Percentiles rank a stretch among this genome's conserved stretches.
These are phyloP conservation scores for Aspergillus arachidicola DNA, from an alignment of 2,329 filamentous ascomycete genomes.

Conservation along the genomic window DNA sequence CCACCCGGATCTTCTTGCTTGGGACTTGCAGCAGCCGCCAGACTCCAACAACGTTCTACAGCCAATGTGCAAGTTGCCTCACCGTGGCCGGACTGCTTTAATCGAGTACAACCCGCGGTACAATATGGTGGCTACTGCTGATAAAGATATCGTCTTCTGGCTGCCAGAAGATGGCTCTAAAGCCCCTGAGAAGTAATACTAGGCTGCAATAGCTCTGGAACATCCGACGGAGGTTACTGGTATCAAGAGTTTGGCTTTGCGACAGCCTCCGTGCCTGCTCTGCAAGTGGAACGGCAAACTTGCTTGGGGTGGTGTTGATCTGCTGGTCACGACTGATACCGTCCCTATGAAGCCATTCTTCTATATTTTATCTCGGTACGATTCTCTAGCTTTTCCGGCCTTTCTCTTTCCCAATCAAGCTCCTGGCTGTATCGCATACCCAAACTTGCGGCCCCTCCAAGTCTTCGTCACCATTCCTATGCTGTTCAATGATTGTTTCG, in stretches of 20 bases:
- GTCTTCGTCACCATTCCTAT: conserved; percentile 49
- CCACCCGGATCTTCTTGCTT: conserved; percentile 74
- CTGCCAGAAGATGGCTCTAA: conserved; percentile 63
- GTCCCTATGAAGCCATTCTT: neutral
- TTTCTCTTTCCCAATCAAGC: conserved; percentile 69
- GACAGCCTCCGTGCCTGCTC: neutral
- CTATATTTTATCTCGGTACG: neutral
- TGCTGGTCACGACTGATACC: neutral
- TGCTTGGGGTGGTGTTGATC: neutral
- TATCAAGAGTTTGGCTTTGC: neutral
- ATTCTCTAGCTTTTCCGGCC: conserved; percentile 35
- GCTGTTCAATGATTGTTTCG: conserved; percentile 59
- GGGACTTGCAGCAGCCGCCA: conserved; percentile 71
- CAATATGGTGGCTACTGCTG: conserved; percentile 88
- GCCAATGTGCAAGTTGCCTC: conserved; percentile 42
- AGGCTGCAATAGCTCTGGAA: neutral
- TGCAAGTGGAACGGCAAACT: neutral
- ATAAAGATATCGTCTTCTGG: conserved; percentile 81
- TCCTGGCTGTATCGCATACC: conserved; percentile 66
- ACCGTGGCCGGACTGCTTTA: conserved; percentile 66
- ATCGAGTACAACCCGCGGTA: conserved; percentile 88
- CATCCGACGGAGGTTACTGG: neutral
- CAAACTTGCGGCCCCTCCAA: conserved; percentile 64
- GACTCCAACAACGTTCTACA: conserved; percentile 57
- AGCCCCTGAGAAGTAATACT: conserved; percentile 35